Evolutionary conservation across 2,329 filamentous ascomycete genomes (phyloP), one percentile per base, ranked within the genome.

Genomic region (Helotiales sp.): DNA sequence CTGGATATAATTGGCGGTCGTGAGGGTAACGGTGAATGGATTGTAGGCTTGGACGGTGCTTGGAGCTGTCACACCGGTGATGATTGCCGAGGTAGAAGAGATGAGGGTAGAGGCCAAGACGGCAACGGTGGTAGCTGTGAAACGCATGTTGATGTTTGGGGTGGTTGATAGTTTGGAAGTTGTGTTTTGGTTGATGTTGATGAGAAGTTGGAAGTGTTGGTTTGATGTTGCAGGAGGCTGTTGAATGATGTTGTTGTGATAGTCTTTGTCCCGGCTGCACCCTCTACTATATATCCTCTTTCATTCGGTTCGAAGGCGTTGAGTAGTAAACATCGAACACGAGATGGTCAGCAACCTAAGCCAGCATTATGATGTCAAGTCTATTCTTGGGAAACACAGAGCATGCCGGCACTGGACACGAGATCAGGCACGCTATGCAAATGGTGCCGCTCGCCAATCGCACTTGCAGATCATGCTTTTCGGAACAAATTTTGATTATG

Each of bases 1-100:
- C 60, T 64, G 62, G 42, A 62, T 63, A 33, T 63, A 64, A 57
- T 62, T 60, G 22, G 60, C 54, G 5, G 64, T 65, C 10, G 59
- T 61, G 42, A 65, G 59, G 24, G 53, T 61, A 15, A 67, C 52
- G 30, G 59, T 63, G 55, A 67, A 67, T 8, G 59, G 54, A 13
- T 64, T 52, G 17, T 60, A 60, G 4, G 63, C 55, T 29, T 59
- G 58, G 48, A 65, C 60, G 7, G 61, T 67, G n/a, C 56, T 42
- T 13, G 64, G 63, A n/a, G 57, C 60, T 7, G 60, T 59, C 36
- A 67, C 54, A 17, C 63, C 61, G 24, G 58, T 65, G 48, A 67
- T 65, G 50, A 63, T 62, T 25, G 63, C 63, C 2, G 57, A 57
- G 5, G 59, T 53, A 8, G 61, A 24, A 9, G 57, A 59, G 53